phyloP scores from a whole-genome alignment of 192 early-diverging fungal genomes.

The Podila horticola region DNA sequence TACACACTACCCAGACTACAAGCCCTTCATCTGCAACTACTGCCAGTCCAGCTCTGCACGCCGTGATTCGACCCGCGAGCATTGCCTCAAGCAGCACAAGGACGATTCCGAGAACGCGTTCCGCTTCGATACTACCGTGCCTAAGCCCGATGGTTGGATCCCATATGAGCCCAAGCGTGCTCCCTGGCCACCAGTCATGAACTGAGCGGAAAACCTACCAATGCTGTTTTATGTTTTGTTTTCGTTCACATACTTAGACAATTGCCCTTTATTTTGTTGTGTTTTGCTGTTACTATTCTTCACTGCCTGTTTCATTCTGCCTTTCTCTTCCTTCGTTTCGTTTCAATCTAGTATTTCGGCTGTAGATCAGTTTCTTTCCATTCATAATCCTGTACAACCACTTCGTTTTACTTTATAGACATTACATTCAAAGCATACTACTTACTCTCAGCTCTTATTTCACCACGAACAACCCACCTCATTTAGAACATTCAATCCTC shows the following conservation, averaged over 20 bases:
- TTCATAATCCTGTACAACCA: not conserved
- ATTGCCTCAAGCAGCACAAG: conserved; percentile 49
- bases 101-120: conserved; percentile 47
- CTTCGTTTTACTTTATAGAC: not conserved
- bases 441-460: not conserved
- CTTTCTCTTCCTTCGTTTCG: not conserved
- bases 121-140: conserved; percentile 32
- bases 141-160: conserved; percentile 50
- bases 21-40: conserved; percentile 51
- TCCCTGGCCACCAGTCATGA: conserved; percentile 48
- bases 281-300: not conserved
- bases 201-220: not conserved
- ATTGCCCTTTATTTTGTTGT: not conserved
- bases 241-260: not conserved
- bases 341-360: not conserved
- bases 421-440: not conserved
- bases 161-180: conserved; percentile 48
- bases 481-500: not conserved
- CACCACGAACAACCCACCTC: not conserved
- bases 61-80: conserved; percentile 43
- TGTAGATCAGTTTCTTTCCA: not conserved
- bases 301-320: not conserved
- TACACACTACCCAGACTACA: conserved; percentile 50
- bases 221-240: not conserved
- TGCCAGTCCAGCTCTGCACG: conserved; percentile 43